These are phyloP conservation scores for Gymnopus androsaceus DNA, from an alignment of 1,284 basidiomycete species.

Conservation along the genomic window DNA sequence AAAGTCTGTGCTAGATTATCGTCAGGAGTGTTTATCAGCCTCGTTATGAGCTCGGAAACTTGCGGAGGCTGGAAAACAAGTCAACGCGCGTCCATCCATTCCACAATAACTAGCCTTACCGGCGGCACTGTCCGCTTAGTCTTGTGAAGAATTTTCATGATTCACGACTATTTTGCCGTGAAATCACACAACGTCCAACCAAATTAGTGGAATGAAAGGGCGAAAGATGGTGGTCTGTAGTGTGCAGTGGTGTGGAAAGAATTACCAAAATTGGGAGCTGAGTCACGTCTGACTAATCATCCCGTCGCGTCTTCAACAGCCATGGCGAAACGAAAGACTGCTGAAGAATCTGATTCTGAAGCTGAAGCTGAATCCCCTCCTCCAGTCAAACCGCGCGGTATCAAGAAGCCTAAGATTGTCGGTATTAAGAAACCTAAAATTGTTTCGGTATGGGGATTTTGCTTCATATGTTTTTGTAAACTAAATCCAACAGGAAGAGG, in stretches of 20 bases:
- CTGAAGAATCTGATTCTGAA: neutral
- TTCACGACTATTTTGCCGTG: constrained; percentile 52
- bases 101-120: constrained; percentile 42
- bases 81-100: constrained; percentile 17
- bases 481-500: constrained; percentile 9
- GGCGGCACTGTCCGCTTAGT: constrained; percentile 74
- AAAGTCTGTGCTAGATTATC: constrained; percentile 69
- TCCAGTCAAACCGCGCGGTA: neutral
- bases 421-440: constrained; percentile 19
- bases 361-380: neutral
- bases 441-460: neutral
- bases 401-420: constrained; percentile 19
- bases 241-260: neutral
- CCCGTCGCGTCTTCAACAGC: neutral
- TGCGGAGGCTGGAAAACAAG: constrained; percentile 62
- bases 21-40: constrained; percentile 62
- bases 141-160: constrained; percentile 81
- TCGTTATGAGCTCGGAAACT: constrained; percentile 73
- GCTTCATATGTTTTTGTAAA: neutral
- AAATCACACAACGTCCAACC: constrained; percentile 21
- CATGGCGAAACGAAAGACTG: constrained; percentile 42
- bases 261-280: neutral
- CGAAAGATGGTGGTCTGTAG: neutral
- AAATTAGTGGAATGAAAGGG: neutral
- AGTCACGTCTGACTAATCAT: constrained; percentile 2